These are phyloP conservation scores for Cladorrhinum sp. DNA, from an alignment of 2,329 filamentous ascomycete genomes.

Conservation along the genomic window DNA sequence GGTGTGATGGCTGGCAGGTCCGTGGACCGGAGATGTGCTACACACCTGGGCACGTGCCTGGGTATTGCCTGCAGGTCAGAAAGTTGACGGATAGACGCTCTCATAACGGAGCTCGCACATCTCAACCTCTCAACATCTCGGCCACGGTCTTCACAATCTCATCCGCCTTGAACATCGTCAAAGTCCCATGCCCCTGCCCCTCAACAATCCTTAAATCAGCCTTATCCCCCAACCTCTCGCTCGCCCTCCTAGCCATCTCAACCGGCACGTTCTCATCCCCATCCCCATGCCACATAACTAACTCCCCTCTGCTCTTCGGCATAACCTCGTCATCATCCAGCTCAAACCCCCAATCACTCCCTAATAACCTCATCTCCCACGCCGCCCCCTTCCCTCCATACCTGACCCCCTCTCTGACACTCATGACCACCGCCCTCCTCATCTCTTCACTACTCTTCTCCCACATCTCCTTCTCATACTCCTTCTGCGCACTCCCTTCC, in stretches of 20 bases:
- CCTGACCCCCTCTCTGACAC: slow-evolving; percentile 10
- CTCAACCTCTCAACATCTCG: neutral
- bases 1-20: too few species aligned
- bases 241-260: slow-evolving; percentile 5
- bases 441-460: neutral
- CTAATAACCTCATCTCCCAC: slow-evolving; percentile 12
- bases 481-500: neutral
- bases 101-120: neutral
- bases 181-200: slow-evolving; percentile 9
- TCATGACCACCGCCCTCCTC: slow-evolving; percentile 3
- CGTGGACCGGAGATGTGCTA: too few species aligned
- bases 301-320: neutral
- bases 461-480: slow-evolving; percentile 7
- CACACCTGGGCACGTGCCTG: too few species aligned
- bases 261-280: slow-evolving; percentile 9
- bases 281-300: slow-evolving; percentile 14
- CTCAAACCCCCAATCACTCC: slow-evolving; percentile 8
- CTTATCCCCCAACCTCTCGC: neutral
- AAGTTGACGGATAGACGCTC: too few species aligned
- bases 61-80: too few species aligned
- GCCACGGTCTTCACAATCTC: neutral
- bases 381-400: slow-evolving; percentile 6
- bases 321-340: neutral
- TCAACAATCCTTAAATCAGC: neutral
- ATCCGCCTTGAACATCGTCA: slow-evolving; percentile 3